Evolutionary conservation across 306 rosid genomes (phyloP), one percentile per base, ranked within the genome.

Genomic region (Argentina anserina): DNA sequence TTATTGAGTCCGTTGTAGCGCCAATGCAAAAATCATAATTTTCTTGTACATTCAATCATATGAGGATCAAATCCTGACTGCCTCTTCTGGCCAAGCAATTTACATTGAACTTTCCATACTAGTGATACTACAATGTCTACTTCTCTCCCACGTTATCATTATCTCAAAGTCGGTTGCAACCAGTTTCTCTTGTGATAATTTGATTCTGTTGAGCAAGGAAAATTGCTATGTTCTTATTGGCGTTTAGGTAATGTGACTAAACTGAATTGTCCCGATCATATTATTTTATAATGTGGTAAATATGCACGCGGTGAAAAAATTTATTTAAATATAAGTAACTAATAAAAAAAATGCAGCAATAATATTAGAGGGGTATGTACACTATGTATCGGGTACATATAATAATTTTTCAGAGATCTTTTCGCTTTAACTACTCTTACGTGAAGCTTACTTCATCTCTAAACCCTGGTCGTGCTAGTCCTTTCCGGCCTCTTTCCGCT

Each of bases 1-100:
- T 79, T 87, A 61, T 73, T 92, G 83, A 84, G 81, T 70, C 84
- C 68, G 69, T 86, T 90, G 88, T 80, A 84, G 96, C 58, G 23
- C 63, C 41, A 61, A 26, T 41, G 80, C 71, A 74, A 60, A 79
- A 75, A 59, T 69, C 71, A 71, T 60, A 65, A 47, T 67, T 75
- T 70, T 70, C 71, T 77, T 77, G 85, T 85, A 80, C 70, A 80
- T 84, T 78, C 75, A 70, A 82, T 76, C 75, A 64, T 70, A 40
- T 59, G 7, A 58, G 76, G 76, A 59, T 28, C 56, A 58, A 59
- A 40, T 71, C 66, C 66, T 71, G 65, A 56, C 26, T 71, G 53
- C 28, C 53, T 71, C 40, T 40, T 39, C 42, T 10, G 56, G 67
- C 21, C 33, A 41, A 72, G 56, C 67, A 72, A 72, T 72, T 72